phyloP scores from a whole-genome alignment of 495 filamentous ascomycete genomes.

The Lasiosphaeriaceae sp. region DNA sequence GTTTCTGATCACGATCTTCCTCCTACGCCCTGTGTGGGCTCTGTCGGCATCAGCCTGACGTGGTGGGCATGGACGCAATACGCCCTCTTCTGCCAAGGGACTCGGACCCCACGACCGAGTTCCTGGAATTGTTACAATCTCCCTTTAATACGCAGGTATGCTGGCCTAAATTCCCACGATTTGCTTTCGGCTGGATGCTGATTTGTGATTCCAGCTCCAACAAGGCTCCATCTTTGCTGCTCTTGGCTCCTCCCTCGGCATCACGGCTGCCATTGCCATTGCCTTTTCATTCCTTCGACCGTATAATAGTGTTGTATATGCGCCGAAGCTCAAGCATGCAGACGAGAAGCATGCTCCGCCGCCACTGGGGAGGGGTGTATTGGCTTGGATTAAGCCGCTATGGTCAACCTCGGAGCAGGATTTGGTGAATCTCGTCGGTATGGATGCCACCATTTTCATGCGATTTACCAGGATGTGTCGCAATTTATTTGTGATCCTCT shows the following conservation, averaged over 20 bases:
- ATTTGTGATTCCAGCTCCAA: slow-evolving; percentile 23
- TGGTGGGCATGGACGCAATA: slow-evolving; percentile 13
- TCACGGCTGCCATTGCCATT: slow-evolving; percentile 67
- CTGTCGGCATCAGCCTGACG: not conserved
- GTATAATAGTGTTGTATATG: slow-evolving; percentile 86
- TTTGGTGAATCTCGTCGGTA: slow-evolving; percentile 71
- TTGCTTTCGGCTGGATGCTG: not conserved
- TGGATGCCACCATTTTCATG: slow-evolving; percentile 89
- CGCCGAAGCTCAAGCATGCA: slow-evolving; percentile 88
- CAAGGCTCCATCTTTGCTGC: slow-evolving; percentile 64
- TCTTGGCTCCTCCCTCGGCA: slow-evolving; percentile 73
- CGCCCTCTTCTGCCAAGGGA: slow-evolving; percentile 19
- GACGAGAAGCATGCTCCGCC: slow-evolving; percentile 92
- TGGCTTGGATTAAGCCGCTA: slow-evolving; percentile 80
- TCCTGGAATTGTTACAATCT: slow-evolving; percentile 43
- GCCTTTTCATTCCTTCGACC: slow-evolving; percentile 87
- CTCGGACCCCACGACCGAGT: slow-evolving; percentile 28
- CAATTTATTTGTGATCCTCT: slow-evolving; percentile 75
- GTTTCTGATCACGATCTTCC: slow-evolving; percentile 6
- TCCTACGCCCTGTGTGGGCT: slow-evolving; percentile 11
- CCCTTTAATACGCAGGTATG: slow-evolving; percentile 46
- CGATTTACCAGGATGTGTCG: slow-evolving; percentile 88
- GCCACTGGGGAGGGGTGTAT: slow-evolving; percentile 76
- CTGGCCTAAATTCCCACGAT: not conserved
- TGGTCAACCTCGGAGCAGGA: slow-evolving; percentile 70